phyloP scores from a whole-genome alignment of 805 yeast species.

The Aciculoconidium aculeatum region DNA sequence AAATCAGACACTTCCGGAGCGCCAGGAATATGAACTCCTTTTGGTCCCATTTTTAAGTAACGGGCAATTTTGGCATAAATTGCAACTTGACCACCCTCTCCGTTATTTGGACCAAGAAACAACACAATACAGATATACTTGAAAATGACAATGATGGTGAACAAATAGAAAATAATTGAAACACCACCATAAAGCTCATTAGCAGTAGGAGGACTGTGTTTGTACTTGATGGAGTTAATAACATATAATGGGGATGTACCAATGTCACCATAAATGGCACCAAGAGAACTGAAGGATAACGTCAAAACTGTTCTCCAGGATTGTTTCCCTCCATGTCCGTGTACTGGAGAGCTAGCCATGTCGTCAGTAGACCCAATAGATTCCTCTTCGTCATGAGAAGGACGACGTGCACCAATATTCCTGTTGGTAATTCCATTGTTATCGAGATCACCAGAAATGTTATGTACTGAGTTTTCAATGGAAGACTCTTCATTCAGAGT shows the following conservation, averaged over 20 bases:
- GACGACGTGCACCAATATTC: too few species aligned
- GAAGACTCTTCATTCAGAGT: conserved; percentile 13
- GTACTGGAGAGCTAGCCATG: not conserved
- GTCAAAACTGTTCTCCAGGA: conserved; percentile 17
- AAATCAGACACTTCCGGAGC: conserved; percentile 24
- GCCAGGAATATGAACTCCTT: conserved; percentile 40
- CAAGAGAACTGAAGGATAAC: conserved; percentile 43
- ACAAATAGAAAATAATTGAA: conserved; percentile 50
- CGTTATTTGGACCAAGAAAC: conserved; percentile 47
- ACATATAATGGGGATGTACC: conserved; percentile 59
- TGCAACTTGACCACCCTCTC: conserved; percentile 64
- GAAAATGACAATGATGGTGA: conserved; percentile 46
- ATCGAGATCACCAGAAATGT: conserved; percentile 3
- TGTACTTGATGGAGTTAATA: conserved; percentile 28
- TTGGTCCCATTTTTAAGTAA: conserved; percentile 40
- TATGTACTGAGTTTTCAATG: conserved; percentile 14
- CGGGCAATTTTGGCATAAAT: conserved; percentile 54
- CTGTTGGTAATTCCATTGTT: too few species aligned
- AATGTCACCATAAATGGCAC: conserved; percentile 61
- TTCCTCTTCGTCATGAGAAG: conserved; percentile 11
- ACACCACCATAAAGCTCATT: conserved; percentile 44
- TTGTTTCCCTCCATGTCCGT: conserved; percentile 9
- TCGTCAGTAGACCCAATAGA: conserved; percentile 6
- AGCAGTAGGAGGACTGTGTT: conserved; percentile 24
- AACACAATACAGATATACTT: conserved; percentile 49